Conservation (phyloP, 2,329 filamentous ascomycete species). For the Pestalotiopsis sp. region DNA sequence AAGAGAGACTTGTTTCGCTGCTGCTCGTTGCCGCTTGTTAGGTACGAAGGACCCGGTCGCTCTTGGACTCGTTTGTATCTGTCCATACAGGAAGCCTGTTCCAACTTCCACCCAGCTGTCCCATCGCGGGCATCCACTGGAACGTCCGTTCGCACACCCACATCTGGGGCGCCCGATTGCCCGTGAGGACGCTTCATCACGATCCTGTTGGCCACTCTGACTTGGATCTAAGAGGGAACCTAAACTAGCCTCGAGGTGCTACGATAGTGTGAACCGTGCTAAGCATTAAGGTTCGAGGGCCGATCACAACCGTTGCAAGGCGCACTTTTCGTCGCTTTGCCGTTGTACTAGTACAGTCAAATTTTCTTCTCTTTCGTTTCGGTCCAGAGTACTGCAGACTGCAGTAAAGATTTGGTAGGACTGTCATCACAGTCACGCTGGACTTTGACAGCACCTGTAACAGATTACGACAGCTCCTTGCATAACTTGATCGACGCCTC, state of each 20-base stretch:
- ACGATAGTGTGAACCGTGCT: background rate
- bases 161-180: background rate
- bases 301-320: constrained; percentile 6
- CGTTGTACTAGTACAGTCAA: background rate
- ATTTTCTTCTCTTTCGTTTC: background rate
- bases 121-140: background rate
- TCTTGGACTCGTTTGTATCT: background rate
- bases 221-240: background rate
- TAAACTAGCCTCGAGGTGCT: constrained; percentile 5
- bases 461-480: background rate
- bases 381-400: background rate
- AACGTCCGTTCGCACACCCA: background rate
- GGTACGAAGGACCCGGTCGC: background rate
- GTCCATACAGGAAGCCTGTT: constrained; percentile 5
- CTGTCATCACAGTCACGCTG: background rate
- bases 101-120: constrained; percentile 1
- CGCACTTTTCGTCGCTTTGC: background rate
- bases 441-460: background rate
- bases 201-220: background rate
- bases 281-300: constrained; percentile 6
- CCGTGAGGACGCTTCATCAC: background rate
- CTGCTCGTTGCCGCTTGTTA: background rate
- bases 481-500: background rate
- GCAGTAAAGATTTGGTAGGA: background rate
- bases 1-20: background rate